These are phyloP conservation scores for Xerocomus nothofagi DNA, from an alignment of 1,284 basidiomycete species.

Conservation along the genomic window DNA sequence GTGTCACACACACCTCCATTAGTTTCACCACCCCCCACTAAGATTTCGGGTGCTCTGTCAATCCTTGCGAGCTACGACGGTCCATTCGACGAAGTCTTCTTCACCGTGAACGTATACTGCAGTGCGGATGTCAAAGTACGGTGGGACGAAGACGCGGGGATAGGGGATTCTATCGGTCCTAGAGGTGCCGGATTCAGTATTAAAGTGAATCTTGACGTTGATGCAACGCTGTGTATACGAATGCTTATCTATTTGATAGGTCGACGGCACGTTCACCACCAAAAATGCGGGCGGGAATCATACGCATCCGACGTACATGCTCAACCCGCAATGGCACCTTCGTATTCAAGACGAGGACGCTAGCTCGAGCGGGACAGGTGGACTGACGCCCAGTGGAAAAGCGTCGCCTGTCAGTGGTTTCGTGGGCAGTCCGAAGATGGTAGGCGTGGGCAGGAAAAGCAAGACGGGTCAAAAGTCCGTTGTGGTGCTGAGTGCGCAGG, in stretches of 20 bases:
- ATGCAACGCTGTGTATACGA: not conserved
- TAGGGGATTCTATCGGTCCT: slow-evolving; percentile 4
- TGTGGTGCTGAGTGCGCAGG: slow-evolving; percentile 55
- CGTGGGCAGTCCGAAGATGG: slow-evolving; percentile 1
- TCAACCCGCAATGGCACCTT: slow-evolving; percentile 87
- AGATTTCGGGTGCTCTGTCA: slow-evolving; percentile 44
- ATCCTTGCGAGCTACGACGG: slow-evolving; percentile 71
- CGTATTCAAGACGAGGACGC: slow-evolving; percentile 41
- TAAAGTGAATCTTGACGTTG: slow-evolving; percentile 13
- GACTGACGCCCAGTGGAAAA: not conserved
- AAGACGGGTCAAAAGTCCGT: slow-evolving; percentile 38
- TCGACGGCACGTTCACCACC: slow-evolving; percentile 62
- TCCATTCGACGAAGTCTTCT: slow-evolving; percentile 56
- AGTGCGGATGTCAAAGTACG: slow-evolving; percentile 36
- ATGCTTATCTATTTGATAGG: slow-evolving; percentile 38
- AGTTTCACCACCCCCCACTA: not conserved
- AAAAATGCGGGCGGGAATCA: slow-evolving; percentile 85
- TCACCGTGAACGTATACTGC: slow-evolving; percentile 63
- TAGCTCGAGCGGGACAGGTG: not conserved
- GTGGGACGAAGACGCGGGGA: slow-evolving; percentile 46
- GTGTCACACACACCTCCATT: not conserved
- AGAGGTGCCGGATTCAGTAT: slow-evolving; percentile 15
- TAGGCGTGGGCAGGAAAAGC: not conserved
- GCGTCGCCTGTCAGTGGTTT: not conserved
- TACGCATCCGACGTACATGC: slow-evolving; percentile 77